These are phyloP conservation scores for Irpex lacteus DNA, from an alignment of 1,284 basidiomycete species.

Conservation along the genomic window DNA sequence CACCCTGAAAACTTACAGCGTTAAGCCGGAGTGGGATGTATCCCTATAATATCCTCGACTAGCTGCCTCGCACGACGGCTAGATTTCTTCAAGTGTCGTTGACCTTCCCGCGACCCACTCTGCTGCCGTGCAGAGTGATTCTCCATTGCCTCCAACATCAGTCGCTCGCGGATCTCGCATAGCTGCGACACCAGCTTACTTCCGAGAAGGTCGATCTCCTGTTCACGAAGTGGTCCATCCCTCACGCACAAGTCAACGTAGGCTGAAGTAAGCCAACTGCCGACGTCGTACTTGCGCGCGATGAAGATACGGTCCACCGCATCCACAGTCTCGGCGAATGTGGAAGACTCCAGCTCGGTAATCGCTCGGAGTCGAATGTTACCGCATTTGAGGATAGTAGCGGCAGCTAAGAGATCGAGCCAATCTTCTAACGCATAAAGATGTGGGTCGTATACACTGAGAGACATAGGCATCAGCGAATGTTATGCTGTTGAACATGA, in stretches of 20 bases:
- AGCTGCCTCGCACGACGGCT: neutral
- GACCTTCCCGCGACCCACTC: neutral
- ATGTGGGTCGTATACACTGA: constrained; percentile 17
- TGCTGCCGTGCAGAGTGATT: neutral
- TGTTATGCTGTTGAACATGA: neutral
- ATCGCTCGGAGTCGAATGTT: constrained; percentile 31
- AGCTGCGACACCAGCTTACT: constrained; percentile 7
- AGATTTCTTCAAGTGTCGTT: neutral
- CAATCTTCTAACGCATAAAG: constrained; percentile 29
- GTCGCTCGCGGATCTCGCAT: constrained; percentile 7
- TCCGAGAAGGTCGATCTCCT: constrained; percentile 23
- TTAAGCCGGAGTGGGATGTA: neutral
- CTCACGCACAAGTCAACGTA: constrained; percentile 37
- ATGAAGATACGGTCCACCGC: constrained; percentile 35
- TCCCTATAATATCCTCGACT: neutral
- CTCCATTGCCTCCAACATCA: constrained; percentile 3
- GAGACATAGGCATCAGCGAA: neutral
- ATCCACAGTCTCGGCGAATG: constrained; percentile 19
- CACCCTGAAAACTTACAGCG: neutral
- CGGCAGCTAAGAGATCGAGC: constrained; percentile 34
- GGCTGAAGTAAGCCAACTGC: constrained; percentile 36
- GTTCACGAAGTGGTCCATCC: constrained; percentile 28
- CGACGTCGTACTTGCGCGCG: constrained; percentile 35
- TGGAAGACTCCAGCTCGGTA: constrained; percentile 25
- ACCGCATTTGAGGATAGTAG: constrained; percentile 31